A percentile compares a stretch with the other conserved stretches of the same genome.
Conservation (phyloP, 2,329 filamentous ascomycete genomes). For the Penicillium sp. region DNA sequence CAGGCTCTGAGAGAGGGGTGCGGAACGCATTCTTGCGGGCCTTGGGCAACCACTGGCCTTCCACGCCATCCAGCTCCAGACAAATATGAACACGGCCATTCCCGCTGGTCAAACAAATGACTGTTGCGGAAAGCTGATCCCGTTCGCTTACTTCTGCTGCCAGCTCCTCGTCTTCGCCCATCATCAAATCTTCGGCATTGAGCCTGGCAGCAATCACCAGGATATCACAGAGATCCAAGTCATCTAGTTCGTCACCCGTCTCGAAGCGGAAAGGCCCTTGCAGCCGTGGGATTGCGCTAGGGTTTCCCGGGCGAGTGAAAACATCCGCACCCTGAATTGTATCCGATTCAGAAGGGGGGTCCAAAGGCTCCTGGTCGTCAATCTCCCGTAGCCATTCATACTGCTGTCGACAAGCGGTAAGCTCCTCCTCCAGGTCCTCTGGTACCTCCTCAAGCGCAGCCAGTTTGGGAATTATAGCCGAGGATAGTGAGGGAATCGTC, state of each 20-base stretch:
- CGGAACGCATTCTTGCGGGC: conserved; percentile 46
- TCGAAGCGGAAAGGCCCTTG: conserved; percentile 65
- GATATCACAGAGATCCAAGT: conserved; percentile 65
- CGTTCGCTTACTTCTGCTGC: conserved; percentile 48
- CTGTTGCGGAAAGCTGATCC: conserved; percentile 58
- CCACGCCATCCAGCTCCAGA: conserved; percentile 64
- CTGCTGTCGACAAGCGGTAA: conserved; percentile 57
- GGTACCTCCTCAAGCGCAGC: conserved; percentile 47
- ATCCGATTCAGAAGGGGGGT: conserved; percentile 42
- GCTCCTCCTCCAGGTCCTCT: conserved; percentile 50
- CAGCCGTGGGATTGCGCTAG: conserved; percentile 61
- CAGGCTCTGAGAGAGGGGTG: conserved; percentile 45
- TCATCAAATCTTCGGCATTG: conserved; percentile 57
- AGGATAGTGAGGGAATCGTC: conserved; percentile 78
- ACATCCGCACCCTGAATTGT: conserved; percentile 53
- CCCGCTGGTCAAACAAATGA: conserved; percentile 62
- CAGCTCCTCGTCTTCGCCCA: conserved; percentile 55
- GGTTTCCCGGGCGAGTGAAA: conserved; percentile 59
- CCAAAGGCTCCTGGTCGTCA: conserved; percentile 57
- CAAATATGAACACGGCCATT: conserved; percentile 62
- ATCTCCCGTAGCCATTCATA: conserved; percentile 63
- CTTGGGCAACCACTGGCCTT: conserved; percentile 66
- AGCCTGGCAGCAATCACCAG: conserved; percentile 59
- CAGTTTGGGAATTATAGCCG: conserved; percentile 78
- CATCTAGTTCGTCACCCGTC: conserved; percentile 54